A percentile compares a stretch with the other conserved stretches of the same genome.
Evolutionary conservation across 2,329 filamentous ascomycete species (phyloP).

Genomic region (Pseudocercospora crystallina): DNA sequence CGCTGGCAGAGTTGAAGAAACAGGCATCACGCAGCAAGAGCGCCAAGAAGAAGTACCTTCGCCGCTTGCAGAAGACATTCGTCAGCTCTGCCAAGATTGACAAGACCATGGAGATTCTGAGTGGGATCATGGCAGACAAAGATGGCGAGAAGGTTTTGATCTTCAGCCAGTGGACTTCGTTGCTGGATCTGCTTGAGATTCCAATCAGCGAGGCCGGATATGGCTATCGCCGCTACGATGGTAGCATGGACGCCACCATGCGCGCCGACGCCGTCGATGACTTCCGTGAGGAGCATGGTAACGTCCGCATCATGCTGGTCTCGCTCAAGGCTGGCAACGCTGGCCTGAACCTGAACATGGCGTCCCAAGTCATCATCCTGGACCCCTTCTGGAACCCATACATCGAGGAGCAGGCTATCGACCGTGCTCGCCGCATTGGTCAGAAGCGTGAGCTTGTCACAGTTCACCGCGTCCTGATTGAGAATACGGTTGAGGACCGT

Average conservation of each 20-base stretch:
- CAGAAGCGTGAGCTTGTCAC: conserved; percentile 67
- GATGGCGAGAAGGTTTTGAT: conserved; percentile 73
- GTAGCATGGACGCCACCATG: conserved; percentile 66
- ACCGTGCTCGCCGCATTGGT: conserved; percentile 84
- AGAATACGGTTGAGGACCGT: conserved; percentile 81
- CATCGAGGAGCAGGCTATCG: conserved; percentile 88
- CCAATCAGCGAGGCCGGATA: conserved; percentile 61
- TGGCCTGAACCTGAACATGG: conserved; percentile 80
- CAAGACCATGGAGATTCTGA: conserved; percentile 65
- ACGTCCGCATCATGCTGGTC: conserved; percentile 68
- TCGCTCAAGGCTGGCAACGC: conserved; percentile 80
- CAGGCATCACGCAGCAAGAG: conserved; percentile 63
- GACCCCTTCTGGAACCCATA: conserved; percentile 96
- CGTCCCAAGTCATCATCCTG: conserved; percentile 83
- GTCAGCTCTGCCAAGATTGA: conserved; percentile 73
- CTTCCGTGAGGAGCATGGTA: conserved; percentile 62
- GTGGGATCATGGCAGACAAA: conserved; percentile 46
- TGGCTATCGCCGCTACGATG: conserved; percentile 71
- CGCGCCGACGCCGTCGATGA: conserved; percentile 67
- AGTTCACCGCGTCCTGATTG: conserved; percentile 76
- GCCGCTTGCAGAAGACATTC: conserved; percentile 67
- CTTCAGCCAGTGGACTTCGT: conserved; percentile 78
- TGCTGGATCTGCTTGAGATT: conserved; percentile 75
- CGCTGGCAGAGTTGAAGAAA: conserved; percentile 66
- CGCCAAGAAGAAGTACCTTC: conserved; percentile 68